phyloP scores from a whole-genome alignment of 2,329 filamentous ascomycete genomes.

The Alternaria sp. region DNA sequence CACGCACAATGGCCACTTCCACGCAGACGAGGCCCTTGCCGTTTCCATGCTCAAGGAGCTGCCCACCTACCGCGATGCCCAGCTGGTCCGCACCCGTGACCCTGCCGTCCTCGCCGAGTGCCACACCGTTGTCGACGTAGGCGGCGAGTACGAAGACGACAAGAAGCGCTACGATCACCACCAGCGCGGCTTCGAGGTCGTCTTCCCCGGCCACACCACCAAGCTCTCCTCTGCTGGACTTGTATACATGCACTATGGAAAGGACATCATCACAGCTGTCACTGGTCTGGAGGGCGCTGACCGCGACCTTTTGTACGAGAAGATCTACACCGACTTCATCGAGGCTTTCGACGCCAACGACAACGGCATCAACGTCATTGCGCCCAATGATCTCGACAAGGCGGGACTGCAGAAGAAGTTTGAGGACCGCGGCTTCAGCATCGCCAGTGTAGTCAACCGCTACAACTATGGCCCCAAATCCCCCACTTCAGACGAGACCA shows the following conservation, averaged over 20 bases:
- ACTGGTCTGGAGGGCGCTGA: constrained; percentile 70
- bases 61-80: constrained; percentile 76
- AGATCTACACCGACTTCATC: constrained; percentile 91
- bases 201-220: constrained; percentile 82
- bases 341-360: constrained; percentile 98
- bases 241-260: constrained; percentile 95
- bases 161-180: constrained; percentile 93
- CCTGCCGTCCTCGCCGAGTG: constrained; percentile 78
- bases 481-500: constrained; percentile 49
- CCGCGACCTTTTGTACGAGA: constrained; percentile 79
- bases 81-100: constrained; percentile 88
- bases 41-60: constrained; percentile 94
- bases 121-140: constrained; percentile 98
- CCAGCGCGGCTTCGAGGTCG: constrained; percentile 87
- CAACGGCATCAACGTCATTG: constrained; percentile 89
- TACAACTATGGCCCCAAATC: constrained; percentile 72
- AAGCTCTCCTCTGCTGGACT: constrained; percentile 94
- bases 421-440: constrained; percentile 80
- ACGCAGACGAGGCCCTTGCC: constrained; percentile 96
- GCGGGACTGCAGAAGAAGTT: constrained; percentile 84
- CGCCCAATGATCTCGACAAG: constrained; percentile 71
- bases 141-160: constrained; percentile 84
- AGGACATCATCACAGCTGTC: constrained; percentile 76
- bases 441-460: constrained; percentile 87
- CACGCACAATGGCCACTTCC: constrained; percentile 98